phyloP scores from a whole-genome alignment of 1,284 basidiomycete genomes.

The Moesziomyces aphidis region DNA sequence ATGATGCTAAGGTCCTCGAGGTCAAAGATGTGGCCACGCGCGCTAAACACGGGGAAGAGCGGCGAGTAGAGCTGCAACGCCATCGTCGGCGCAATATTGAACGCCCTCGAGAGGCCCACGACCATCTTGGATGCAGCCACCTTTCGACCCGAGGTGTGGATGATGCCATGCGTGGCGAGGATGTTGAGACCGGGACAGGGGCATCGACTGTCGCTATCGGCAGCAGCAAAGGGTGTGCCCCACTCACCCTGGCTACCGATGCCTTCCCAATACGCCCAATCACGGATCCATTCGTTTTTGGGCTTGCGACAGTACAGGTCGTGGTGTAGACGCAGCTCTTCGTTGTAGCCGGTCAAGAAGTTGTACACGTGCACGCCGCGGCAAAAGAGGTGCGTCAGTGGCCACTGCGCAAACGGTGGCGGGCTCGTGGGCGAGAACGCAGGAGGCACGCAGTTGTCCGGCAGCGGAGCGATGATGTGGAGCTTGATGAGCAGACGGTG shows the following conservation, averaged over 20 bases:
- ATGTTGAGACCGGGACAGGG: slow-evolving; percentile 46
- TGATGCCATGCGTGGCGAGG: slow-evolving; percentile 36
- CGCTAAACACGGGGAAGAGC: slow-evolving; percentile 32
- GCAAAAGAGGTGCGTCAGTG: slow-evolving; percentile 40
- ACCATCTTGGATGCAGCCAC: slow-evolving; percentile 37
- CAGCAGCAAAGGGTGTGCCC: slow-evolving; percentile 23
- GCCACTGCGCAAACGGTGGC: slow-evolving; percentile 36
- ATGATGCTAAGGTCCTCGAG: slow-evolving; percentile 24
- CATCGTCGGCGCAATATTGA: slow-evolving; percentile 44
- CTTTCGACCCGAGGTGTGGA: slow-evolving; percentile 23
- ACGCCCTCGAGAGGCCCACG: slow-evolving; percentile 29
- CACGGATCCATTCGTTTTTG: slow-evolving; percentile 43
- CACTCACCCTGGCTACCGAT: slow-evolving; percentile 41
- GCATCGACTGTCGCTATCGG: slow-evolving; percentile 27
- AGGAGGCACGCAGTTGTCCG: slow-evolving; percentile 30
- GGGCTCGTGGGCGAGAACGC: slow-evolving; percentile 40
- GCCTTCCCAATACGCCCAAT: slow-evolving; percentile 46
- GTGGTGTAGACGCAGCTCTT: slow-evolving; percentile 26
- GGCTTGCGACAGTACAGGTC: slow-evolving; percentile 30
- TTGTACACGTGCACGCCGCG: slow-evolving; percentile 38
- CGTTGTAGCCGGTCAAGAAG: slow-evolving; percentile 20
- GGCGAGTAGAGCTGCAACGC: slow-evolving; percentile 50
- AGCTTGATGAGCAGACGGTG: slow-evolving; percentile 34
- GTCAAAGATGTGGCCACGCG: slow-evolving; percentile 22
- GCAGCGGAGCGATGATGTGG: slow-evolving; percentile 15